Evolutionary conservation across 805 yeast genomes (phyloP), one percentile per base, ranked within the genome.

Genomic region (Teunomyces tritomae): DNA sequence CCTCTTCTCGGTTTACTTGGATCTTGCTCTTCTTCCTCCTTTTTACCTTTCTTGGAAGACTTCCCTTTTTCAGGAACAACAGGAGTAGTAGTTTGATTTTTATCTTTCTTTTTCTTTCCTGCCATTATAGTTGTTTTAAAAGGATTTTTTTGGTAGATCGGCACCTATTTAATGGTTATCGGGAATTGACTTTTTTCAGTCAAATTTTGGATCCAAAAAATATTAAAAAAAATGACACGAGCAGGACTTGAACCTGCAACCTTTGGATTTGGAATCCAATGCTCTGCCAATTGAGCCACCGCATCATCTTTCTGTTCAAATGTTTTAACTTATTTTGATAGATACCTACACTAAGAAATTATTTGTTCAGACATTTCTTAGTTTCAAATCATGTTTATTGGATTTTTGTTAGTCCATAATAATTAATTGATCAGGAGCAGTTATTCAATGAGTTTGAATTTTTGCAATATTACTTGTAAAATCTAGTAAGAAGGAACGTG

Each of bases 211-310:
- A 20, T 20, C 24, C 20, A 27, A 28, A 24, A 37, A 34, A 16
- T 16, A 16, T 2, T 16, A 39, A 49, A 47, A 45, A 44, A 48
- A 32, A 39, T 80, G 85, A 80, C 83, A 81, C 85, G 84, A 85
- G 82, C 88, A 83, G 87, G 88, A 83, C 80, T 83, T 80, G 88
- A 83, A 83, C 88, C 87, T 83, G 87, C 88, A 83, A 79, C 88
- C 88, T 81, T 82, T 81, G 82, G 88, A 82, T 82, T 62, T 80
- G 85, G 85, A 80, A 82, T 80, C 85, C 82, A 81, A 81, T 79
- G 85, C 85, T 80, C 85, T 80, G 80, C 85, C 85, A 80, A 33
- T 81, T 80, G 85, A 80, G 85, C 85, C 85, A 80, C 83, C 81
- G 82, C 83, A 76, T 79, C 83, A 71, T 58, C 62, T 73, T 50